These are phyloP conservation scores for Leucosporidium creatinivorum DNA, from an alignment of 768 basidiomycete genomes.

Conservation along the genomic window DNA sequence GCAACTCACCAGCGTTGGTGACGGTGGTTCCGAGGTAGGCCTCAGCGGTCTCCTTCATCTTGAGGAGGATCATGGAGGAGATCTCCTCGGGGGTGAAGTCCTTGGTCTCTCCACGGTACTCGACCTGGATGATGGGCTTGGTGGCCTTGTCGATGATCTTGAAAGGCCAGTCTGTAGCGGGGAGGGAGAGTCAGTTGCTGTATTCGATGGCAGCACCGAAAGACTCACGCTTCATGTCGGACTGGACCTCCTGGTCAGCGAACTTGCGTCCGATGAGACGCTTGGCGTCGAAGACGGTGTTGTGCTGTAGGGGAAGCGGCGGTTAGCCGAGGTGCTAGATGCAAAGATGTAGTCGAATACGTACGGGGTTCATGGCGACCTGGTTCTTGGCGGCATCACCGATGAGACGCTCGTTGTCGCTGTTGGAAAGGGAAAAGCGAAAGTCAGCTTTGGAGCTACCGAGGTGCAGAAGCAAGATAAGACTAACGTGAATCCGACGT, in stretches of 20 bases:
- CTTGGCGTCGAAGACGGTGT: conserved; percentile 93
- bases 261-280: conserved; percentile 94
- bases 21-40: conserved; percentile 59
- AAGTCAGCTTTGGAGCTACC: neutral
- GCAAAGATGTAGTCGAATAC: conserved; percentile 48
- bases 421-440: conserved; percentile 4
- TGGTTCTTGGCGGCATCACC: conserved; percentile 99
- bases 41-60: conserved; percentile 67
- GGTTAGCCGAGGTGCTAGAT: neutral
- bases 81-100: conserved; percentile 58
- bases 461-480: neutral
- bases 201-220: neutral
- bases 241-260: conserved; percentile 49
- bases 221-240: conserved; percentile 48
- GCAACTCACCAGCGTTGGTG: conserved; percentile 51
- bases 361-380: conserved; percentile 91
- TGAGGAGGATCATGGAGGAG: conserved; percentile 57
- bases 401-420: conserved; percentile 76
- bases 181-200: neutral
- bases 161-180: conserved; percentile 40
- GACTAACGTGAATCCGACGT: conserved; percentile 45
- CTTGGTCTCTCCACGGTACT: conserved; percentile 56
- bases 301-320: conserved; percentile 25
- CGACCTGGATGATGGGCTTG: conserved; percentile 52
- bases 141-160: conserved; percentile 45